Conservation (phyloP, 371 early-diverging fungal genomes). For the Lichtheimia ramosa region DNA sequence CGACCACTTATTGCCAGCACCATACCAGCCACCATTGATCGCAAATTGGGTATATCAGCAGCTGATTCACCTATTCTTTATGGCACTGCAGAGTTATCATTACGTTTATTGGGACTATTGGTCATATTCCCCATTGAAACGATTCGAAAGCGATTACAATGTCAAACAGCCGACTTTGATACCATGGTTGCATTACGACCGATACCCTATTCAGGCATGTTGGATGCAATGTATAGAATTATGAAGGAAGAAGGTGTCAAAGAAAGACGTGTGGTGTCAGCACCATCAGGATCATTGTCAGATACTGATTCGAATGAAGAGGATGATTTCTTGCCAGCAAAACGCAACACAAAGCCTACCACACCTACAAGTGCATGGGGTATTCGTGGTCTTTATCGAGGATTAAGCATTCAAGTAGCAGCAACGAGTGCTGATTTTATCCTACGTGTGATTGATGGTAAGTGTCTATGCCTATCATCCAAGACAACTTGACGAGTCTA, state of each 20-base stretch:
- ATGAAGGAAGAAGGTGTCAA: slow-evolving; percentile 81
- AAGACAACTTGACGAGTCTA: no score
- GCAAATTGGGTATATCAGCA: slow-evolving; percentile 64
- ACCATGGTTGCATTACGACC: slow-evolving; percentile 73
- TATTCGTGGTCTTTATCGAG: slow-evolving; percentile 76
- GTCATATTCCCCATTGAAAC: slow-evolving; percentile 91
- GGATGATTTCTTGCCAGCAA: background rate
- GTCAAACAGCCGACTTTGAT: slow-evolving; percentile 74
- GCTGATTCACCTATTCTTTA: slow-evolving; percentile 68
- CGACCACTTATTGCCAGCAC: slow-evolving; percentile 72
- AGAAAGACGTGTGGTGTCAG: slow-evolving; percentile 9
- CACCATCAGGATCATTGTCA: slow-evolving; percentile 23
- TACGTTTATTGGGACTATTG: slow-evolving; percentile 70
- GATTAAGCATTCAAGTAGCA: slow-evolving; percentile 62
- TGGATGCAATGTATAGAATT: slow-evolving; percentile 77
- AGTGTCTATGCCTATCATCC: background rate
- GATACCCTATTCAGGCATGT: slow-evolving; percentile 85
- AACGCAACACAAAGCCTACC: background rate
- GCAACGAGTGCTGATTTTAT: background rate
- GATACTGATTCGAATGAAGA: slow-evolving; percentile 7
- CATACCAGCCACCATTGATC: slow-evolving; percentile 73
- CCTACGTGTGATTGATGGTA: background rate
- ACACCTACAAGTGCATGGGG: slow-evolving; percentile 35
- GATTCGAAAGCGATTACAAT: slow-evolving; percentile 80
- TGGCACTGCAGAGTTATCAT: slow-evolving; percentile 63